Base-by-base conservation (phyloP, 2,329 filamentous ascomycete genomes). In the Microcyclospora tardicrescens region DNA sequence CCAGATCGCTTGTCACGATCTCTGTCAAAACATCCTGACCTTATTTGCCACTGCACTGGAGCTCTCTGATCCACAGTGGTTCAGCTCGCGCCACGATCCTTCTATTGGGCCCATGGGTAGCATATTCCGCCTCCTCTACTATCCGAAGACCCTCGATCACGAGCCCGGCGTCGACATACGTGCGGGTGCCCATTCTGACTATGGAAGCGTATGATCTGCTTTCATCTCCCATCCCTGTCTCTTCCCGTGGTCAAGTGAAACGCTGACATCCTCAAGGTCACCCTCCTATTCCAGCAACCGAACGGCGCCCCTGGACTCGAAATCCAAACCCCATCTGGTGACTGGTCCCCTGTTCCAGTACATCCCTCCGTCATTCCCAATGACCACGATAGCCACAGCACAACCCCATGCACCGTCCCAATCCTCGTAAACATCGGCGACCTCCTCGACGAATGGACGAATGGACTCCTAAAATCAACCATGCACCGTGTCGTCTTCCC, bases 111-210 rank as follows among this genome's bases (percentile, higher is more conserved):
- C 66, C 2, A 71, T 68, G 12, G 72, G 73, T 31, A 72, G 64
- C 14, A 60, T 69, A 27, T 62, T 69, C 49, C 54, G 67, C 6
- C 47, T 69, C 31, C 74, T 95, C 1, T 69, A 70, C 51, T 59
- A 59, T 35, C 57, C 56, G 11, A 10, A 48, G 12, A 30, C 41
- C 39, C 45, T 59, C 33, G 55, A 61, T 36, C 67, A 67, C 51
- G 53, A 67, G 33, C 67, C 69, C 5, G 60, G 62, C 29, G 61
- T 67, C 13, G 83, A 89, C 53, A 75, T 95, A 43, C 79, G 89
- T 19, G 89, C 89, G 6, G 91, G 89, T 41, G 86, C 89, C 0
- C 89, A 96, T 61, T 89, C 82, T 4, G 87, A 95, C 64, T 94
- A 94, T 62, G 75, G 75, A 27, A 72, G 66, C 39, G 19, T 24